Conservation (phyloP, 75 land plant species). For the Adiantum capillusveneris region DNA sequence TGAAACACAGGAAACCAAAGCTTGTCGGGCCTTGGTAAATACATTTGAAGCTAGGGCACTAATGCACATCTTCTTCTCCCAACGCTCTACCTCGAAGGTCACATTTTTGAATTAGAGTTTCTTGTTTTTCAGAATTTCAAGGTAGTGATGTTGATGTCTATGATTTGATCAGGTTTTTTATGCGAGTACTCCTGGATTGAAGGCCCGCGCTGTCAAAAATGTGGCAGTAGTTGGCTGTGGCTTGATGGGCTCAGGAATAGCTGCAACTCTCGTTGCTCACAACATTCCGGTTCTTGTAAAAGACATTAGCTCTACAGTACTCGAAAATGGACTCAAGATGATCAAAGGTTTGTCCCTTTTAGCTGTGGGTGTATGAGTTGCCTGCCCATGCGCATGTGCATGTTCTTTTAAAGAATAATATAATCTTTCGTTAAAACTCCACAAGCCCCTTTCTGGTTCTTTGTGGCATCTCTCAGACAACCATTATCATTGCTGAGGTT, state of each 20-base stretch:
- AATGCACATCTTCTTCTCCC: constrained; percentile 81
- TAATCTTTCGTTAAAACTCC: too few relatives aligned
- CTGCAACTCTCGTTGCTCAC: constrained; percentile 17
- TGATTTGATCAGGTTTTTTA: constrained; percentile 21
- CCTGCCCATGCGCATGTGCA: too few relatives aligned
- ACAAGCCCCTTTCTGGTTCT: too few relatives aligned
- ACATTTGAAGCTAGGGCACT: constrained; percentile 38
- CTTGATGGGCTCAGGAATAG: constrained; percentile 37
- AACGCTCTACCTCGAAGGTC: constrained; percentile 81
- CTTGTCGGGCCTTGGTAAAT: background rate
- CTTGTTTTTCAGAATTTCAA: background rate
- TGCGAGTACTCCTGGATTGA: constrained; percentile 23
- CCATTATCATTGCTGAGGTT: too few relatives aligned
- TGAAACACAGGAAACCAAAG: background rate
- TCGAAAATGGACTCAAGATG: constrained; percentile 16
- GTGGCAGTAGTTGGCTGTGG: constrained; percentile 34
- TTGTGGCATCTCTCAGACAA: too few relatives aligned
- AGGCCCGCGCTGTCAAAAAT: constrained; percentile 12
- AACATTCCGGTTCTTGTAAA: constrained; percentile 20
- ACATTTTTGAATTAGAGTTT: background rate
- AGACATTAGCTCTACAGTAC: constrained; percentile 13
- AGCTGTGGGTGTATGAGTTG: too few relatives aligned
- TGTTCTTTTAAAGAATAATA: too few relatives aligned
- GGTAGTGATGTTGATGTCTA: background rate
- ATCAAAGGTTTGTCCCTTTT: constrained; percentile 23